phyloP scores from a whole-genome alignment of 768 basidiomycete species.

The Boletus sp. region DNA sequence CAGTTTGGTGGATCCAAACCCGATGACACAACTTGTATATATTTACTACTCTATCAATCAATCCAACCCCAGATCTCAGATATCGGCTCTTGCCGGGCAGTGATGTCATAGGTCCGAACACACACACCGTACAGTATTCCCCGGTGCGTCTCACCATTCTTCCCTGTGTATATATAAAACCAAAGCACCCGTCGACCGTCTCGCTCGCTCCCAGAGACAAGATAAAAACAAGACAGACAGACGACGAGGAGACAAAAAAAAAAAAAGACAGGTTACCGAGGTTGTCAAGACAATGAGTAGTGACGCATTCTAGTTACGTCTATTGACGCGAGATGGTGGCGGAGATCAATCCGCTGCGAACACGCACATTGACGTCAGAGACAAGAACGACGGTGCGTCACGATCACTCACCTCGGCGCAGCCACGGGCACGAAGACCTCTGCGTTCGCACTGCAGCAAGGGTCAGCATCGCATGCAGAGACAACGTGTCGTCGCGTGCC shows the following conservation, averaged over 20 bases:
- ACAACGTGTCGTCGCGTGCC: slow-evolving; percentile 16
- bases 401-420: slow-evolving; percentile 69
- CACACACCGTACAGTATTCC: not conserved
- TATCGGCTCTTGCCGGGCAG: slow-evolving; percentile 26
- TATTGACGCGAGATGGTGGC: slow-evolving; percentile 53
- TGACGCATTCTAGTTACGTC: slow-evolving; percentile 30
- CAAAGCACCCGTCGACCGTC: not conserved
- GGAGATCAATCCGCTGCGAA: slow-evolving; percentile 54
- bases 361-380: slow-evolving; percentile 29
- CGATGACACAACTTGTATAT: slow-evolving; percentile 39
- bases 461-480: slow-evolving; percentile 14
- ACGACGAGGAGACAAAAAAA: not conserved
- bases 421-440: slow-evolving; percentile 87
- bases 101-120: slow-evolving; percentile 28
- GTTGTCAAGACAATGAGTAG: slow-evolving; percentile 34
- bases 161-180: no score
- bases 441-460: slow-evolving; percentile 53
- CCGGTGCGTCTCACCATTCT: not conserved
- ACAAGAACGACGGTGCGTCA: slow-evolving; percentile 22
- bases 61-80: slow-evolving; percentile 34
- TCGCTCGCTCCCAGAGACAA: not conserved
- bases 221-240: no score
- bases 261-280: slow-evolving; percentile 1
- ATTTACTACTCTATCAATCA: slow-evolving; percentile 29
- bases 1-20: slow-evolving; percentile 24